A percentile compares a stretch with the other conserved stretches of the same genome.
phyloP scores from a whole-genome alignment of 768 basidiomycete species.

The Trametes cingulata region DNA sequence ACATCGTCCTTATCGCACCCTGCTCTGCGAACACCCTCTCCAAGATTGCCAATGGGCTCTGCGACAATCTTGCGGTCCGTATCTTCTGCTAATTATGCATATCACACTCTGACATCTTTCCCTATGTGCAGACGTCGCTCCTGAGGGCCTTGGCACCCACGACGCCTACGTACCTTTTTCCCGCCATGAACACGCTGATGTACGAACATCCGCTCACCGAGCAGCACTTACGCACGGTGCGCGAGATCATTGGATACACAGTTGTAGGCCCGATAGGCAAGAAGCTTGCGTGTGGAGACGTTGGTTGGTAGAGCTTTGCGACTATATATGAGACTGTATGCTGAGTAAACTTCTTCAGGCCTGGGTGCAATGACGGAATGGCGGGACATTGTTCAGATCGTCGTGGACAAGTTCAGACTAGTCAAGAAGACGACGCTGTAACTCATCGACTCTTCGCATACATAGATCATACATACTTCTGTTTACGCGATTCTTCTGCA shows the following conservation, averaged over 20 bases:
- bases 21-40: constrained; percentile 97
- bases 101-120: background rate
- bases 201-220: constrained; percentile 91
- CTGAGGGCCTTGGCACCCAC: constrained; percentile 81
- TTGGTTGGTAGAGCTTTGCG: constrained; percentile 56
- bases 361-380: constrained; percentile 97
- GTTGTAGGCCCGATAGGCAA: constrained; percentile 90
- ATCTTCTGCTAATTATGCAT: background rate
- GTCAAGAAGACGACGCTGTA: background rate
- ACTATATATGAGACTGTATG: background rate
- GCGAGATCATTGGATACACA: constrained; percentile 75
- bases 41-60: constrained; percentile 86
- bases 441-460: background rate
- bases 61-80: constrained; percentile 84
- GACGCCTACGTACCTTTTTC: constrained; percentile 89
- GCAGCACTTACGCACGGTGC: constrained; percentile 75
- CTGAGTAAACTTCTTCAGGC: constrained; percentile 44
- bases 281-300: constrained; percentile 85
- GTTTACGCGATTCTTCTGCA: too few relatives aligned
- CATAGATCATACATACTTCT: too few relatives aligned
- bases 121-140: constrained; percentile 60
- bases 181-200: constrained; percentile 99
- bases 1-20: constrained; percentile 91
- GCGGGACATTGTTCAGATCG: constrained; percentile 80
- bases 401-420: constrained; percentile 54